These are phyloP conservation scores for Brassica carinata DNA, from an alignment of 345 rosid species.

Conservation along the genomic window DNA sequence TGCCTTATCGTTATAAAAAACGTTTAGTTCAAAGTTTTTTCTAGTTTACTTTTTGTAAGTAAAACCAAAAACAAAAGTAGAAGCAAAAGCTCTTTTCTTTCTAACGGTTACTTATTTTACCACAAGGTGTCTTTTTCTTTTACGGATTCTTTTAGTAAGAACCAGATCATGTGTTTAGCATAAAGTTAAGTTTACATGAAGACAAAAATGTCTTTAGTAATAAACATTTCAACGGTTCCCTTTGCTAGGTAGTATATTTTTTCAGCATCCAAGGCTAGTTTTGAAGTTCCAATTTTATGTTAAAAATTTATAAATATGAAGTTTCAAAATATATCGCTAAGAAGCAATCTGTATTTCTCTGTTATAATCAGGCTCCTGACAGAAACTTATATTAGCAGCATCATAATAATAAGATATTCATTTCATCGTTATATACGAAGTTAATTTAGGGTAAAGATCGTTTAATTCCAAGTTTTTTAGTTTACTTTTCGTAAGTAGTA, in stretches of 20 bases:
- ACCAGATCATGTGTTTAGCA: conserved; percentile 7
- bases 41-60: conserved; percentile 2
- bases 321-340: no score
- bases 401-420: no score
- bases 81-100: conserved; percentile 1
- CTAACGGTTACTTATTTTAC: conserved; percentile 28
- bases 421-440: no score
- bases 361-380: no score
- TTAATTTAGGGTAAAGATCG: no score
- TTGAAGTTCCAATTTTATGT: background rate
- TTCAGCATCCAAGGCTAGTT: background rate
- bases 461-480: no score
- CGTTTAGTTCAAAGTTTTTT: background rate
- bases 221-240: background rate
- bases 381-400: no score
- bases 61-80: conserved; percentile 5
- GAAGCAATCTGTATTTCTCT: no score
- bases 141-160: conserved; percentile 8
- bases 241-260: background rate
- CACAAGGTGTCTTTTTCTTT: background rate
- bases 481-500: no score
- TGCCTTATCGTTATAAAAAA: conserved; percentile 1
- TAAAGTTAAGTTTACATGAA: background rate
- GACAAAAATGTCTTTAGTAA: background rate
- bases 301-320: background rate